phyloP scores from a whole-genome alignment of 306 rosid species.

The Castanea mollissima region DNA sequence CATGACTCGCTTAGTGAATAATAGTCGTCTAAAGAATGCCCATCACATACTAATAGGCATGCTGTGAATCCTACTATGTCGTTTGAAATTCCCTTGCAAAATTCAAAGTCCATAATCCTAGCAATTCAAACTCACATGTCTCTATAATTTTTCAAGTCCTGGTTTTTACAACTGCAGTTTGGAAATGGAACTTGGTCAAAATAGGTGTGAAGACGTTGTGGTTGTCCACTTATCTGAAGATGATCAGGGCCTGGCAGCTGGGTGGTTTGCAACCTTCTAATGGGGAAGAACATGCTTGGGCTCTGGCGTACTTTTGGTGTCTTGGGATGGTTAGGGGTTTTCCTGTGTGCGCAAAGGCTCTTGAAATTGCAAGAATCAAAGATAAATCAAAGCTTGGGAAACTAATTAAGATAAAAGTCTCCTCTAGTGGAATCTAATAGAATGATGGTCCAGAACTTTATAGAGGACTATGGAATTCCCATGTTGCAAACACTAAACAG shows the following conservation, averaged over 20 bases:
- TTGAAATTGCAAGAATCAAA: constrained; percentile 68
- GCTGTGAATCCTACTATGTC: neutral
- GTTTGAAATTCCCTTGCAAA: neutral
- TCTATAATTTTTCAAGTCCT: constrained; percentile 65
- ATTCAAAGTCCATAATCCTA: neutral
- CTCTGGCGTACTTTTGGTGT: constrained; percentile 84
- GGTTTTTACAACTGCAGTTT: constrained; percentile 65
- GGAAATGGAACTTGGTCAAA: constrained; percentile 46
- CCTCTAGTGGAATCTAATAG: constrained; percentile 18
- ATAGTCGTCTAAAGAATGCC: too few relatives aligned
- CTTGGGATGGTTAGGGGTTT: constrained; percentile 81
- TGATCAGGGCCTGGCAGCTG: constrained; percentile 94
- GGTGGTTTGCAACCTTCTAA: constrained; percentile 86
- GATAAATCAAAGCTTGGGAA: constrained; percentile 80
- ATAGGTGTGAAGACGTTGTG: constrained; percentile 45
- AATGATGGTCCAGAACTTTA: constrained; percentile 26
- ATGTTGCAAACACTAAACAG: constrained; percentile 28
- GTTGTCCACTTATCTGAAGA: constrained; percentile 68
- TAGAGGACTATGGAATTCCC: constrained; percentile 12
- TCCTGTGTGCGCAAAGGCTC: constrained; percentile 77
- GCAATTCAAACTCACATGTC: constrained; percentile 5
- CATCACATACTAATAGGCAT: neutral
- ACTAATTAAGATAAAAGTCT: constrained; percentile 77
- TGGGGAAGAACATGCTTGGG: constrained; percentile 77
- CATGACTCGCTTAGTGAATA: too few relatives aligned